A percentile compares a stretch with the other conserved stretches of the same genome.
Evolutionary conservation across 208 protist genomes (phyloP).

Genomic region (Naegleria fowleri): DNA sequence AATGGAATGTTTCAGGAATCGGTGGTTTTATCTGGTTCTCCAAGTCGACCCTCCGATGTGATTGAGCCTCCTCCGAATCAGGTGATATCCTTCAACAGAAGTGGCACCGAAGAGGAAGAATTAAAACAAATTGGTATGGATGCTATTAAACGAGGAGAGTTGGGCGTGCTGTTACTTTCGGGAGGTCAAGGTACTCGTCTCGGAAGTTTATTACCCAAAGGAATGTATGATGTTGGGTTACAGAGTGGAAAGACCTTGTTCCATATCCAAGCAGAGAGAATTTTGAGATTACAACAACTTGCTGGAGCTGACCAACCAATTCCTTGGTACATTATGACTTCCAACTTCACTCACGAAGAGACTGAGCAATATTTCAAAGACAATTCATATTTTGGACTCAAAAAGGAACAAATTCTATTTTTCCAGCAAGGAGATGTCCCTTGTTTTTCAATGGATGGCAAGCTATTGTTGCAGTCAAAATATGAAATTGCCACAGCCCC

Average conservation of each 20-base stretch:
- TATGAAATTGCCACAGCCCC: constrained; percentile 71
- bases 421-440: constrained; percentile 82
- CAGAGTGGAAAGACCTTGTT: constrained; percentile 89
- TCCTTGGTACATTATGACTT: constrained; percentile 92
- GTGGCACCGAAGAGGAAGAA: neutral
- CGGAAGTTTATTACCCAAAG: constrained; percentile 89
- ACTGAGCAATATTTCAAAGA: constrained; percentile 83
- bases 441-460: constrained; percentile 81
- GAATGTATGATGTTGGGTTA: constrained; percentile 69
- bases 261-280: constrained; percentile 89
- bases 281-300: neutral
- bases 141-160: constrained; percentile 66
- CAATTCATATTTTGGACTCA: constrained; percentile 87
- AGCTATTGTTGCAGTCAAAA: constrained; percentile 75
- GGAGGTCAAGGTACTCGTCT: constrained; percentile 97
- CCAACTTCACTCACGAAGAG: constrained; percentile 73
- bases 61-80: neutral
- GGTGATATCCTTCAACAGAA: neutral
- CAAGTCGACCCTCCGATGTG: neutral
- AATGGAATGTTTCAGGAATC: neutral
- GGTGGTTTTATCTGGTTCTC: neutral
- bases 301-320: constrained; percentile 26
- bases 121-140: constrained; percentile 52
- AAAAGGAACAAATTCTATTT: constrained; percentile 77
- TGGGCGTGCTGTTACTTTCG: constrained; percentile 88